Conservation (phyloP, 495 filamentous ascomycete genomes). For the Aspergillus sclerotioniger region DNA sequence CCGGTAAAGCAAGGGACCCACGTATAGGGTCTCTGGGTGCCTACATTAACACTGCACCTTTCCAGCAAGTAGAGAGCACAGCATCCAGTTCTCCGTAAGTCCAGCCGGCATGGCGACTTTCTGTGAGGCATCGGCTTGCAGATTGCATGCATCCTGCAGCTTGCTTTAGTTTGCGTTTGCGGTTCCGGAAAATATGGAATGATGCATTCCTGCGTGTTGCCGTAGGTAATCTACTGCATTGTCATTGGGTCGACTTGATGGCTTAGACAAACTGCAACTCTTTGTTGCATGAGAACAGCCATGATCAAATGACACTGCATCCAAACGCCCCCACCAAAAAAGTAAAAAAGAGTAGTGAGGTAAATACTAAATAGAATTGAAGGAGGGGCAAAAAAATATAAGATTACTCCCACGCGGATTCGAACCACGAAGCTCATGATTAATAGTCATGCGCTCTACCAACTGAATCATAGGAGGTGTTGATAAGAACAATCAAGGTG, state of each 20-base stretch:
- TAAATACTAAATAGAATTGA: neutral
- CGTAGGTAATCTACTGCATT: too few relatives aligned
- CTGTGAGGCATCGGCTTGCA: neutral
- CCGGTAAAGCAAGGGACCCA: neutral
- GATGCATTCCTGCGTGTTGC: neutral
- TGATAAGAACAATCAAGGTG: too few relatives aligned
- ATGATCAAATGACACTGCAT: too few relatives aligned
- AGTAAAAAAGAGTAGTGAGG: neutral
- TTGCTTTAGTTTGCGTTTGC: neutral
- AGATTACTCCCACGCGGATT: conserved; percentile 18
- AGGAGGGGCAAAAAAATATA: conserved; percentile 1
- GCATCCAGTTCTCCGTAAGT: too few relatives aligned
- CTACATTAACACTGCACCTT: neutral
- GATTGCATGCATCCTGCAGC: neutral
- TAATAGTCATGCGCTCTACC: too few relatives aligned
- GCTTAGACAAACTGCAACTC: neutral
- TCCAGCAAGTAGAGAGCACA: neutral
- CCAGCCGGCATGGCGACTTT: too few relatives aligned
- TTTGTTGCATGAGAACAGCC: too few relatives aligned
- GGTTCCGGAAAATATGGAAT: neutral
- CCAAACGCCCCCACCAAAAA: too few relatives aligned
- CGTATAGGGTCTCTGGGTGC: neutral
- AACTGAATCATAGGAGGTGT: too few relatives aligned
- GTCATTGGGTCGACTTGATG: neutral
- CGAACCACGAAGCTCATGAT: conserved; percentile 17